A percentile compares a stretch with the other conserved stretches of the same genome.
phyloP scores from a whole-genome alignment of 1,284 basidiomycete genomes.

The Amylostereum chailletii region DNA sequence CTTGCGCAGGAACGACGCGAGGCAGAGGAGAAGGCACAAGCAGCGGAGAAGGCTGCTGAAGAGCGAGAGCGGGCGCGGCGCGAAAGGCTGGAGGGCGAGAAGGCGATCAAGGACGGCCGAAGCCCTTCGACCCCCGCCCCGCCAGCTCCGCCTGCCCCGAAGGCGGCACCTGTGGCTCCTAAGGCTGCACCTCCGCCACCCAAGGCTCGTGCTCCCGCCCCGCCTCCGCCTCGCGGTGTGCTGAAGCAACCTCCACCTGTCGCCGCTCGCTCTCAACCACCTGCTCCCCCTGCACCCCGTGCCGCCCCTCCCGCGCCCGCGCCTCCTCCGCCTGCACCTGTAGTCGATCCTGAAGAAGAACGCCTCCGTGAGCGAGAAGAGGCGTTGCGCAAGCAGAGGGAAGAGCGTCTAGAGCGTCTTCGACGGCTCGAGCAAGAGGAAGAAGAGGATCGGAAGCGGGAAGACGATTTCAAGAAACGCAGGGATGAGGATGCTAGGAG shows the following conservation, averaged over 20 bases:
- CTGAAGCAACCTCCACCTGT: constrained; percentile 24
- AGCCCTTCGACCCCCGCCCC: constrained; percentile 25
- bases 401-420: constrained; percentile 54
- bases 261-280: constrained; percentile 17
- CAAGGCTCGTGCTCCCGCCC: constrained; percentile 29
- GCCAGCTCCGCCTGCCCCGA: constrained; percentile 21
- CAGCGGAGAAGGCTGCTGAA: constrained; percentile 72
- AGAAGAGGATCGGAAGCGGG: constrained; percentile 51
- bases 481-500: constrained; percentile 42
- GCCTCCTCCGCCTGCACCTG: constrained; percentile 26
- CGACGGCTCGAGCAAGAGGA: constrained; percentile 67
- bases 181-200: constrained; percentile 17
- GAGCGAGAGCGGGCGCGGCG: constrained; percentile 63
- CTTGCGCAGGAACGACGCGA: constrained; percentile 79
- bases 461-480: constrained; percentile 39
- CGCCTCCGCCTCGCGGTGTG: constrained; percentile 31
- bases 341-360: constrained; percentile 59
- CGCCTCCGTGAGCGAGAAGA: constrained; percentile 56
- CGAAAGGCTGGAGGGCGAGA: constrained; percentile 63
- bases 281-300: constrained; percentile 20
- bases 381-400: constrained; percentile 55
- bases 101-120: constrained; percentile 42
- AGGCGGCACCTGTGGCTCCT: constrained; percentile 25
- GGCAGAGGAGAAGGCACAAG: constrained; percentile 71
- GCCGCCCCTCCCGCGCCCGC: constrained; percentile 25